Conservation (phyloP, 768 basidiomycete species). For the Trametes coccinea region DNA sequence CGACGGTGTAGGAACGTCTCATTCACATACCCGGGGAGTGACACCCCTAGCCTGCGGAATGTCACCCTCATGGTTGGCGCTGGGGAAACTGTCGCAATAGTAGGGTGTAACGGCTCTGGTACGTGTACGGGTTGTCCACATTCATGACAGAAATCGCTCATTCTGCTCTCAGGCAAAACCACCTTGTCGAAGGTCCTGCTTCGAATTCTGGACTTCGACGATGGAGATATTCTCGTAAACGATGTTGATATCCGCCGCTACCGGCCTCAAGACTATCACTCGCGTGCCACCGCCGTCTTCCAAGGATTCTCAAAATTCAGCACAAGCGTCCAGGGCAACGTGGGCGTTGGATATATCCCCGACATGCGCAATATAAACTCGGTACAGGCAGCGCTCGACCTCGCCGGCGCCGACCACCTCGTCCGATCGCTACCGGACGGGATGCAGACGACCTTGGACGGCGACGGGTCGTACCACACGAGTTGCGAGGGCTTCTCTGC, state of each 20-base stretch:
- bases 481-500: slow-evolving; percentile 18
- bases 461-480: slow-evolving; percentile 53
- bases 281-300: slow-evolving; percentile 76
- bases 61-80: slow-evolving; percentile 69
- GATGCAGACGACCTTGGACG: slow-evolving; percentile 70
- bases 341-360: slow-evolving; percentile 78
- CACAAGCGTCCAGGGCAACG: slow-evolving; percentile 77
- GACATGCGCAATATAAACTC: slow-evolving; percentile 56
- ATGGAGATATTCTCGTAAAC: slow-evolving; percentile 70
- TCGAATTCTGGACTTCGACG: slow-evolving; percentile 75
- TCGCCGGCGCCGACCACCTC: slow-evolving; percentile 70
- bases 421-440: slow-evolving; percentile 70
- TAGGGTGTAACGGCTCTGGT: slow-evolving; percentile 84
- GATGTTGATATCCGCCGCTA: slow-evolving; percentile 65
- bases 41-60: slow-evolving; percentile 64
- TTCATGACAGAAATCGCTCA: too few species aligned
- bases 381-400: slow-evolving; percentile 62
- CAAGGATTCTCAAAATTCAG: slow-evolving; percentile 85
- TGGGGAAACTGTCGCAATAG: slow-evolving; percentile 83
- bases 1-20: slow-evolving; percentile 51
- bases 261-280: slow-evolving; percentile 70
- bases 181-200: slow-evolving; percentile 82
- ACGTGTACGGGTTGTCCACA: slow-evolving; percentile 25
- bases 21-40: slow-evolving; percentile 79
- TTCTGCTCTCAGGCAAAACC: slow-evolving; percentile 63